Conservation (phyloP, 805 yeast genomes). For the Suhomyces canberraensis region DNA sequence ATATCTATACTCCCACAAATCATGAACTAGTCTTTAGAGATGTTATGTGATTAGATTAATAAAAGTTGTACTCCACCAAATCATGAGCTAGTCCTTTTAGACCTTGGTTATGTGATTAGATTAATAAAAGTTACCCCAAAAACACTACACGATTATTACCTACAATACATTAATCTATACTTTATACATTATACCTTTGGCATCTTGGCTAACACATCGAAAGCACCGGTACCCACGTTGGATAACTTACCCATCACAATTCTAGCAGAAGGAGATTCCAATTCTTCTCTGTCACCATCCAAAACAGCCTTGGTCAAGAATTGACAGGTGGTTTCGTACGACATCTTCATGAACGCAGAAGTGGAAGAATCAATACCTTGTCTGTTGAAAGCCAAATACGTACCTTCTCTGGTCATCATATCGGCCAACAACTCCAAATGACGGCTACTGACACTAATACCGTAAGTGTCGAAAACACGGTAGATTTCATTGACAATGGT, state of each 20-base stretch:
- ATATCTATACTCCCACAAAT: too few species aligned
- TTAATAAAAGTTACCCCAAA: too few species aligned
- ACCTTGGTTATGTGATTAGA: too few species aligned
- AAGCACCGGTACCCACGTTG: conserved; percentile 93
- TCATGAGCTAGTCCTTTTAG: too few species aligned
- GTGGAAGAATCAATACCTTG: conserved; percentile 96
- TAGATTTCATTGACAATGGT: conserved; percentile 95
- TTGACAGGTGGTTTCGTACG: conserved; percentile 97
- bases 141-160: too few species aligned
- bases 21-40: too few species aligned
- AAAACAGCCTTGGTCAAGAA: conserved; percentile 94
- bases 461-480: conserved; percentile 94
- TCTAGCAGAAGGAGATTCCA: conserved; percentile 90
- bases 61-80: too few species aligned
- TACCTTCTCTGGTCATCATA: conserved; percentile 99
- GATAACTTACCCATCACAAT: conserved; percentile 89
- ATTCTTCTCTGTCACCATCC: conserved; percentile 83
- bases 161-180: conserved; percentile 1
- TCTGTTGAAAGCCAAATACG: conserved; percentile 93
- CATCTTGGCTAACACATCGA: conserved; percentile 67
- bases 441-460: conserved; percentile 87
- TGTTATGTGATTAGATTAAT: too few species aligned
- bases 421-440: conserved; percentile 97
- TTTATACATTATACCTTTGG: conserved; percentile 18
- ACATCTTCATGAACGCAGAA: conserved; percentile 97